Evolutionary conservation across 495 filamentous ascomycete genomes (phyloP).

Genomic region (Xylaria bambusicola): DNA sequence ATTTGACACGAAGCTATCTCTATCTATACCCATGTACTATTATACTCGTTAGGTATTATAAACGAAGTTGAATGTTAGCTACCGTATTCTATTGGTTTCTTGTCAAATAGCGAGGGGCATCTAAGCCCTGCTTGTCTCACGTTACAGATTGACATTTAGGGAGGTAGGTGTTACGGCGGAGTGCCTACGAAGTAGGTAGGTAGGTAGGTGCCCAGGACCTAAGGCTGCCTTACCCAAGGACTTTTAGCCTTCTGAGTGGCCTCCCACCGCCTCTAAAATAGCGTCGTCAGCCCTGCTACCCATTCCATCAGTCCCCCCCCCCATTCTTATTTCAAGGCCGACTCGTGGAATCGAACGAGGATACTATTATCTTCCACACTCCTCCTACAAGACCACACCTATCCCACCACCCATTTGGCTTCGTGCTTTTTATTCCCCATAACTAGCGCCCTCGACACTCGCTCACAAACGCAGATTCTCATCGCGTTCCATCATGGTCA

Average conservation of each 20-base stretch:
- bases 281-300: slow-evolving; percentile 10
- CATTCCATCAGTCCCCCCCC: not conserved
- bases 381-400: not conserved
- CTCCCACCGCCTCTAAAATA: not conserved
- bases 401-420: slow-evolving; percentile 4
- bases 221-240: not conserved
- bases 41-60: no score
- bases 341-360: slow-evolving; percentile 7
- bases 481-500: slow-evolving; percentile 13
- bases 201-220: not conserved
- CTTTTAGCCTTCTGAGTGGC: not conserved
- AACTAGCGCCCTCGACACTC: not conserved
- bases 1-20: no score
- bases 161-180: no score
- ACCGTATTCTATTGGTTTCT: no score
- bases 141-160: no score
- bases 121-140: no score
- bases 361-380: no score
- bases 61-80: no score
- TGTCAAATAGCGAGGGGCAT: no score
- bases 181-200: not conserved
- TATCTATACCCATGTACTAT: no score
- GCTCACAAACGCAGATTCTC: not conserved
- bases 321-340: slow-evolving; percentile 8
- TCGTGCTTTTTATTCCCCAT: not conserved